These are phyloP conservation scores for Aspergillus pseudoglaucus DNA, from an alignment of 2,329 filamentous ascomycete species.

Conservation along the genomic window DNA sequence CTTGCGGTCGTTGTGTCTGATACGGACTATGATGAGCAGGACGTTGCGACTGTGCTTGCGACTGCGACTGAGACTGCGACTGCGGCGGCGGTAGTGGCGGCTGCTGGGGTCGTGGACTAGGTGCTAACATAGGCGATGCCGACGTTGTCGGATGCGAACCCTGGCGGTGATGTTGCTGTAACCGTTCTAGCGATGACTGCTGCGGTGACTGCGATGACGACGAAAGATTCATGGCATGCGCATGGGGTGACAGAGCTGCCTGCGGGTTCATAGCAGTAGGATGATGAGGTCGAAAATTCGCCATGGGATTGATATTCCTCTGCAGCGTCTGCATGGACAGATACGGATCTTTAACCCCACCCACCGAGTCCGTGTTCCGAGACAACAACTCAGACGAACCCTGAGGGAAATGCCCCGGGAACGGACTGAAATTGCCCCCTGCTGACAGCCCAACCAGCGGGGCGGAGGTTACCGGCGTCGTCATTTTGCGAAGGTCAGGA, in stretches of 20 bases:
- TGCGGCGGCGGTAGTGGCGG: slow-evolving; percentile 22
- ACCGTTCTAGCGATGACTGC: slow-evolving; percentile 20
- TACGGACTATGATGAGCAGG: slow-evolving; percentile 8
- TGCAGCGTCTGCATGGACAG: slow-evolving; percentile 23
- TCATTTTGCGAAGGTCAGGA: slow-evolving; percentile 29
- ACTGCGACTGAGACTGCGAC: slow-evolving; percentile 19
- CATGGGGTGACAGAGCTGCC: slow-evolving; percentile 20
- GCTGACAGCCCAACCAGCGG: slow-evolving; percentile 23
- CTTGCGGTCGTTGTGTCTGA: slow-evolving; percentile 12
- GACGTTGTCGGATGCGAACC: slow-evolving; percentile 15
- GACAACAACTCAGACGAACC: slow-evolving; percentile 23
- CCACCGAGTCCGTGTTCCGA: slow-evolving; percentile 21
- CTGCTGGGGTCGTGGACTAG: slow-evolving; percentile 15
- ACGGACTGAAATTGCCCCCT: slow-evolving; percentile 21
- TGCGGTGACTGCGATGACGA: slow-evolving; percentile 30
- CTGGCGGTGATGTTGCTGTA: slow-evolving; percentile 14
- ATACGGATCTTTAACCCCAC: slow-evolving; percentile 18
- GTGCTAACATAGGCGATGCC: slow-evolving; percentile 16
- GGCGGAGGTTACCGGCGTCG: slow-evolving; percentile 22
- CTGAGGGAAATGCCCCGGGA: slow-evolving; percentile 21
- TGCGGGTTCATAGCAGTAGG: slow-evolving; percentile 20
- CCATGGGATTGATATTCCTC: slow-evolving; percentile 24
- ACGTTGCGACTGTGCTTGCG: slow-evolving; percentile 9
- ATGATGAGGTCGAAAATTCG: slow-evolving; percentile 22
- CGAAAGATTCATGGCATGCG: slow-evolving; percentile 22